Percentiles rank a stretch among this genome's conserved stretches.
Evolutionary conservation across 1,284 basidiomycete species (phyloP).

Genomic region (Anthracocystis panici-leucophaei): DNA sequence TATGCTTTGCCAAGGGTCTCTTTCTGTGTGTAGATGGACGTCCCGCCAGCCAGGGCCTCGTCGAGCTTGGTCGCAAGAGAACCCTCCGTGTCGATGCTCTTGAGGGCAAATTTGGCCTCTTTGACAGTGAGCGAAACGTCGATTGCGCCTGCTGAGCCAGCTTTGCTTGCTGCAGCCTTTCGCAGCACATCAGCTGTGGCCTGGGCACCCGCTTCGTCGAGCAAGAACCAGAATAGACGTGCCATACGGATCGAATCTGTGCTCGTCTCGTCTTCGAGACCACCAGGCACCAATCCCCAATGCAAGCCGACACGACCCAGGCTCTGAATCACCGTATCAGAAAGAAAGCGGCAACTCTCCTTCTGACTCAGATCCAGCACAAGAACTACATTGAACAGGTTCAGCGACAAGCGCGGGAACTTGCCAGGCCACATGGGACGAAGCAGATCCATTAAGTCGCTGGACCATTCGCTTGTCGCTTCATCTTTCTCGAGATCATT

Average conservation of each 20-base stretch:
- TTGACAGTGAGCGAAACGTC: conserved; percentile 38
- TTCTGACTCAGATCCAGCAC: conserved; percentile 56
- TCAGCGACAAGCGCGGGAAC: conserved; percentile 58
- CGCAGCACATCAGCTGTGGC: conserved; percentile 43
- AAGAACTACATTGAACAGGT: conserved; percentile 65
- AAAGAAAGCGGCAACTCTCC: conserved; percentile 53
- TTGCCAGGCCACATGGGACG: conserved; percentile 60
- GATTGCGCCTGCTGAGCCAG: conserved; percentile 14
- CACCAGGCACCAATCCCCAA: conserved; percentile 63
- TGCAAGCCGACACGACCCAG: conserved; percentile 54
- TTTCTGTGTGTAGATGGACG: conserved; percentile 9
- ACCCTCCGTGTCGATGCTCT: conserved; percentile 16
- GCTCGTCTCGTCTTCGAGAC: conserved; percentile 39
- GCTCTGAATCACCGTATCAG: conserved; percentile 52
- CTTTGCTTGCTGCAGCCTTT: conserved; percentile 19
- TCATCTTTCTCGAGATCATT: conserved; percentile 89
- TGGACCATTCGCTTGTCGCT: conserved; percentile 36
- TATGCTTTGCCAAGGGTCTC: conserved; percentile 38
- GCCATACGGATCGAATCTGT: conserved; percentile 41
- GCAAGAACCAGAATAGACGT: conserved; percentile 55
- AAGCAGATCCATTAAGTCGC: conserved; percentile 46
- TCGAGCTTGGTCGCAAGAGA: conserved; percentile 21
- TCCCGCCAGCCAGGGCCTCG: conserved; percentile 11
- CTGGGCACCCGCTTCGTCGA: conserved; percentile 37
- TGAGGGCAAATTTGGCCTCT: conserved; percentile 42